Conservation (phyloP, 1,284 basidiomycete genomes). For the Cutaneotrichosporon sp. region DNA sequence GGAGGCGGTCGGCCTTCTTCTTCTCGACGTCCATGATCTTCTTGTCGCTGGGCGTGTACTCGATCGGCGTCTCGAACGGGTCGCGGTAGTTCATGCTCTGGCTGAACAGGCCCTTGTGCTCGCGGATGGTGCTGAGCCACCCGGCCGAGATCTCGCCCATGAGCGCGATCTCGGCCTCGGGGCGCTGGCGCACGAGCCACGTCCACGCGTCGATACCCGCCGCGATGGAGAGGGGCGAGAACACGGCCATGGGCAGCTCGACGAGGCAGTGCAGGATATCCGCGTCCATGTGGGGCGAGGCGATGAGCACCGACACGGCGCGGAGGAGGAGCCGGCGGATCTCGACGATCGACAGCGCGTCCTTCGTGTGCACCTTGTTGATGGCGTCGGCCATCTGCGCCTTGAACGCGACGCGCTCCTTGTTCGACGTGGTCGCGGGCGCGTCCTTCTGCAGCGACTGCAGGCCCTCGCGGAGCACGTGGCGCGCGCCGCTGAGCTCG, state of each 20-base stretch:
- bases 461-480: conserved; percentile 57
- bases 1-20: conserved; percentile 69
- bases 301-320: conserved; percentile 77
- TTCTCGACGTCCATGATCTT: conserved; percentile 74
- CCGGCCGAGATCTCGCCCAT: conserved; percentile 84
- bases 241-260: conserved; percentile 82
- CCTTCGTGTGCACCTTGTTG: conserved; percentile 69
- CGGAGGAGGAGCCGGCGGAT: conserved; percentile 84
- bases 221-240: conserved; percentile 80
- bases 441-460: conserved; percentile 62
- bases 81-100: conserved; percentile 74
- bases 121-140: conserved; percentile 80
- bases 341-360: conserved; percentile 72
- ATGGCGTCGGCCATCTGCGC: conserved; percentile 69
- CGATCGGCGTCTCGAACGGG: conserved; percentile 82
- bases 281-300: conserved; percentile 74
- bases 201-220: conserved; percentile 94
- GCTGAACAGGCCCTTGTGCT: conserved; percentile 80
- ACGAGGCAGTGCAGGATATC: conserved; percentile 88
- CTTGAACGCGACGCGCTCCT: conserved; percentile 68
- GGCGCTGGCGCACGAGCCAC: conserved; percentile 89
- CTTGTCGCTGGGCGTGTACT: conserved; percentile 90
- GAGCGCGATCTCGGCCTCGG: conserved; percentile 70
- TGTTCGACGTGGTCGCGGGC: conserved; percentile 60
- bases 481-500: conserved; percentile 76